phyloP scores from a whole-genome alignment of 2,329 filamentous ascomycete genomes.

The Aspergillus sp. region DNA sequence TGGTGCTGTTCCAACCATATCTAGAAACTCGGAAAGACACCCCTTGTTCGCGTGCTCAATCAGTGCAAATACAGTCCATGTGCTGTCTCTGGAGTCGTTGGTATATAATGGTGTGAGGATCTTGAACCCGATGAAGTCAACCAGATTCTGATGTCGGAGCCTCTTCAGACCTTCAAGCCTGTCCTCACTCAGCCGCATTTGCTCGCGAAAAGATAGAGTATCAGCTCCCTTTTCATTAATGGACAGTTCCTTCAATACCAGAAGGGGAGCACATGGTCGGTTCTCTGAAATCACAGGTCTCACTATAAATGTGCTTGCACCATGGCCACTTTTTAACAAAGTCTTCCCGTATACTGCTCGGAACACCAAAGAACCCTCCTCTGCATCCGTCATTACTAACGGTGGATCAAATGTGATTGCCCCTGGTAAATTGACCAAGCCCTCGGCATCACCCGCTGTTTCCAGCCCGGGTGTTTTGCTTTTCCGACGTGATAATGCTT shows the following conservation, averaged over 20 bases:
- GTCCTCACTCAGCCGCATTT: constrained; percentile 73
- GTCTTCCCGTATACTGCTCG: constrained; percentile 69
- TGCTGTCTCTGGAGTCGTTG: constrained; percentile 39
- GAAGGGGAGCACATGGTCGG: constrained; percentile 57
- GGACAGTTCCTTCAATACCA: constrained; percentile 72
- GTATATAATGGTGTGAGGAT: constrained; percentile 57
- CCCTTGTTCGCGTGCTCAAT: constrained; percentile 78
- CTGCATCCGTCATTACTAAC: constrained; percentile 58
- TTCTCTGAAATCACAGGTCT: constrained; percentile 62
- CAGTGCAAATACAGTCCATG: constrained; percentile 74
- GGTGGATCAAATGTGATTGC: constrained; percentile 45
- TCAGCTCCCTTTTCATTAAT: constrained; percentile 61
- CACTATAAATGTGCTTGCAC: constrained; percentile 67
- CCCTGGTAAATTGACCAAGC: constrained; percentile 34
- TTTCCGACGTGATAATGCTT: constrained; percentile 40
- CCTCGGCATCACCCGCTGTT: constrained; percentile 26
- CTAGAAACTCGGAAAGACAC: constrained; percentile 76
- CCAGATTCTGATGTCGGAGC: constrained; percentile 72
- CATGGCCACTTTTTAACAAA: constrained; percentile 63
- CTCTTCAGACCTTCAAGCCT: constrained; percentile 74
- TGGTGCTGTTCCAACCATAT: constrained; percentile 72
- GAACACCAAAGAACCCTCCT: constrained; percentile 66
- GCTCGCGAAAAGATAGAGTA: constrained; percentile 66
- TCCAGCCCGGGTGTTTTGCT: constrained; percentile 37
- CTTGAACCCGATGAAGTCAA: constrained; percentile 80